Percentiles rank a stretch among this genome's conserved stretches.
These are phyloP conservation scores for Starmera pachycereana DNA, from an alignment of 805 yeast species.

Conservation along the genomic window DNA sequence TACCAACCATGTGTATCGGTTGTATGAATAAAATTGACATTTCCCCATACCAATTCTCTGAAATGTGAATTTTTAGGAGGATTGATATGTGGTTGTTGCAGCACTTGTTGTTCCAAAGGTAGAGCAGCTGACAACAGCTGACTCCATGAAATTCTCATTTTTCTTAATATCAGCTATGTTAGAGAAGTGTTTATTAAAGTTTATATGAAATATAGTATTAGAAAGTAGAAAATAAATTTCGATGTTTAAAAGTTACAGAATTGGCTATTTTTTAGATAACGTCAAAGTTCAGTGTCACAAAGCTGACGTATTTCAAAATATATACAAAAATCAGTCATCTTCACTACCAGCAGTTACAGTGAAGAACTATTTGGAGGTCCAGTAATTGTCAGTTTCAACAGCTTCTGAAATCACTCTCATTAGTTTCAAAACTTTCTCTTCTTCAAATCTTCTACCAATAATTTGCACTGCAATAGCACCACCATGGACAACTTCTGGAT, in stretches of 20 bases:
- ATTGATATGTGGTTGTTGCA: slow-evolving; percentile 18
- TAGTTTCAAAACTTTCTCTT: slow-evolving; percentile 47
- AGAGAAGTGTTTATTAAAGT: too few relatives aligned
- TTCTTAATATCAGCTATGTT: too few relatives aligned
- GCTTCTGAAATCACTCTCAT: slow-evolving; percentile 27
- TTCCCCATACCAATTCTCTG: slow-evolving; percentile 56
- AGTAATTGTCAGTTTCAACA: slow-evolving; percentile 15
- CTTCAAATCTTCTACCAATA: slow-evolving; percentile 48
- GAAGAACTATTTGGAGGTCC: slow-evolving; percentile 3
- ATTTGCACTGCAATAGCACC: slow-evolving; percentile 58
- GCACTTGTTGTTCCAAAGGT: slow-evolving; percentile 9
- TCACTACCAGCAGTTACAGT: too few relatives aligned
- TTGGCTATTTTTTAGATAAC: too few relatives aligned
- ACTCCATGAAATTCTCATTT: too few relatives aligned
- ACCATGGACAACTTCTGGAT: slow-evolving; percentile 42
- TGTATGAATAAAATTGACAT: slow-evolving; percentile 80
- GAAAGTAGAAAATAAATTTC: too few relatives aligned
- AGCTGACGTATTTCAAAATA: too few relatives aligned
- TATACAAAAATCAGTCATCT: too few relatives aligned
- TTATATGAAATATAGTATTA: too few relatives aligned
- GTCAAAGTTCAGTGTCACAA: too few relatives aligned
- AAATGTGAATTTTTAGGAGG: slow-evolving; percentile 25
- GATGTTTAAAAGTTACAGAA: too few relatives aligned
- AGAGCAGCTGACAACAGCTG: too few relatives aligned
- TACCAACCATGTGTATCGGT: slow-evolving; percentile 98